A percentile compares a stretch with the other conserved stretches of the same genome.
Conservation (phyloP, 345 rosid genomes). For the Adansonia digitata region DNA sequence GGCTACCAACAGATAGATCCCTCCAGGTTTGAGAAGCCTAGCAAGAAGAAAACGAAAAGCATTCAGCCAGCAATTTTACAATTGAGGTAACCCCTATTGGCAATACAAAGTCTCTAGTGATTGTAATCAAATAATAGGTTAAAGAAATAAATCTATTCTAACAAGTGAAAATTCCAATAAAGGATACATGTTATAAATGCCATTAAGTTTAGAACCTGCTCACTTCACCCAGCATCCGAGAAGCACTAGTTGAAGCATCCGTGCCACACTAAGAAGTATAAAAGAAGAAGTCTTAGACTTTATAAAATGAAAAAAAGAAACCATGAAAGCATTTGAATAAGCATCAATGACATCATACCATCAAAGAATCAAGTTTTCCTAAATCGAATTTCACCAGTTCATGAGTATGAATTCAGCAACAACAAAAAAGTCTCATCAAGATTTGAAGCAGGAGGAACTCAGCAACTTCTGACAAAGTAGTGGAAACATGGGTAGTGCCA, state of each 20-base stretch:
- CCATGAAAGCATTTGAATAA: slow-evolving; percentile 16
- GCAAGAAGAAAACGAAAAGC: slow-evolving; percentile 9
- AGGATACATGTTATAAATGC: slow-evolving; percentile 1
- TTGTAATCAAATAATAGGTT: not conserved
- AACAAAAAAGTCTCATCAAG: slow-evolving; percentile 25
- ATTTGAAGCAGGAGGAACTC: slow-evolving; percentile 11
- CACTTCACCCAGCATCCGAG: slow-evolving; percentile 89
- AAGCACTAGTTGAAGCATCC: slow-evolving; percentile 74
- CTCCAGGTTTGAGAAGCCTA: slow-evolving; percentile 89
- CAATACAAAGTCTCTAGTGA: not conserved
- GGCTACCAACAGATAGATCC: slow-evolving; percentile 84
- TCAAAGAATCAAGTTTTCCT: slow-evolving; percentile 98
- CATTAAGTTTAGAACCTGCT: slow-evolving; percentile 57
- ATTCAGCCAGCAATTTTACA: slow-evolving; percentile 12
- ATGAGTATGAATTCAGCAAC: slow-evolving; percentile 19
- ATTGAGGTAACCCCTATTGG: not conserved
- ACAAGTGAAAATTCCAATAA: not conserved
- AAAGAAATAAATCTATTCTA: slow-evolving; percentile 2
- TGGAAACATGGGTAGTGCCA: not conserved
- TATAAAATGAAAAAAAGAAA: slow-evolving; percentile 1
- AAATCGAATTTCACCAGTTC: slow-evolving; percentile 20
- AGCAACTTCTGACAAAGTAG: slow-evolving; percentile 6
- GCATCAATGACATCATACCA: slow-evolving; percentile 68
- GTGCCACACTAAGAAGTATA: slow-evolving; percentile 61
- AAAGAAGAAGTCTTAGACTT: slow-evolving; percentile 10